These are phyloP conservation scores for Omphalea diandra DNA, from an alignment of 441 rosid species.

Conservation along the genomic window DNA sequence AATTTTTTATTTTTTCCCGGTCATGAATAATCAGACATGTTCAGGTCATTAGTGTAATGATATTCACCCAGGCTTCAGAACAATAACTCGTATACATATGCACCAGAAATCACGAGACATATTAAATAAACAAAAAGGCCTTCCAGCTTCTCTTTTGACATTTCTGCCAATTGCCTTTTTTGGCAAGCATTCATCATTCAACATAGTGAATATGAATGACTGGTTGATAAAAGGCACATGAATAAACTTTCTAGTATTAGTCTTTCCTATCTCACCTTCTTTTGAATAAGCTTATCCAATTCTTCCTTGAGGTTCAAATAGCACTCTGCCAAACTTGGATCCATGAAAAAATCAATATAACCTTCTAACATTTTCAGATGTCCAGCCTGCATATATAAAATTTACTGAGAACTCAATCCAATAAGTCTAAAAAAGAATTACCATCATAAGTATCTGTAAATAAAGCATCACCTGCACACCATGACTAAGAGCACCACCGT, in stretches of 20 bases:
- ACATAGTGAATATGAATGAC: background rate
- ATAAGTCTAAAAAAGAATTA: conserved; percentile 20
- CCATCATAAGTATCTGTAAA: background rate
- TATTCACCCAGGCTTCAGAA: background rate
- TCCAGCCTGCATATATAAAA: conserved; percentile 57
- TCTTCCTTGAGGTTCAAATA: conserved; percentile 83
- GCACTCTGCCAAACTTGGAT: conserved; percentile 88
- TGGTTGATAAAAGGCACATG: background rate
- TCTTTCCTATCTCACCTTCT: conserved; percentile 48
- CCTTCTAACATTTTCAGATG: conserved; percentile 96
- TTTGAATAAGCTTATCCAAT: conserved; percentile 68
- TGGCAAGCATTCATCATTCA: background rate
- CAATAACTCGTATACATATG: background rate
- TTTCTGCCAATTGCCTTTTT: background rate
- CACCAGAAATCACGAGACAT: background rate
- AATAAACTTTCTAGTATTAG: background rate
- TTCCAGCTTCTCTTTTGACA: background rate
- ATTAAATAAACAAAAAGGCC: background rate
- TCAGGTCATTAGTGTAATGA: background rate
- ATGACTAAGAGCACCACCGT: conserved; percentile 73
- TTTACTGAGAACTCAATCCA: conserved; percentile 11
- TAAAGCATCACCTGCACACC: conserved; percentile 64
- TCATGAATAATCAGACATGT: background rate
- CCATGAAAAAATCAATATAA: conserved; percentile 92
- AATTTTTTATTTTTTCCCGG: too few relatives aligned